Base-by-base conservation (phyloP, 2,329 filamentous ascomycete genomes). In the Aureobasidium sp. region DNA sequence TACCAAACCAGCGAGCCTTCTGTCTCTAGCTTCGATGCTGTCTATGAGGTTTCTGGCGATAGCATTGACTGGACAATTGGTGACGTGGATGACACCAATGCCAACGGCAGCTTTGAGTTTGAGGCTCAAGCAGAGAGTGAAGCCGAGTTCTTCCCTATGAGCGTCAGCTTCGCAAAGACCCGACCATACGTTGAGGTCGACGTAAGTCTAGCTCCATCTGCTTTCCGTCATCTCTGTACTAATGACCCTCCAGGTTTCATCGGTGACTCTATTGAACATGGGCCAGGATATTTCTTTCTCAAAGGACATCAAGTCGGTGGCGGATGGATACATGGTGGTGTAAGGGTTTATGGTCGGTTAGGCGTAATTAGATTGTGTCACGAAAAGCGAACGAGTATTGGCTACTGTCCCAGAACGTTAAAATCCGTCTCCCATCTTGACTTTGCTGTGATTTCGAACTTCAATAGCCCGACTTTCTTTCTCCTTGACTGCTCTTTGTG, bases 141-240 rank as follows among this genome's bases (percentile, higher is more conserved):
- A 71, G 87, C 90, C 60, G 92, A 96, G 68, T 97, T 97, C 78
- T 99, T 99, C 85, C 94, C 94, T 1, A 97, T 99, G 92, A 87
- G 84, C 58, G 86, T 97, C 63, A 83, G 86, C 59, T 99, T 99
- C 76, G 86, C 84, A 64, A 96, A 95, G 81, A 82, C 84, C 43
- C 84, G 82, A 61, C 93, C 94, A 29, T 96, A 90, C 73, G 83
- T 97, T 54, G 90, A 96, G 69, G 89, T 99, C 65, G 91, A 96
- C 77, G 93, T 97, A 80, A 86, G 88, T 83, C 25, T 17, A 13
- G 11, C 19, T 1, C 47, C 15, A 37, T 17, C 5, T 35, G 3
- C 38, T 23, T 8, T 62, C 38, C 29, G 35, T n/a, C n/a, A 37
- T 15, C 7, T 43, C 9, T 46, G 62, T 60, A 21, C 67, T 73